Percentiles rank a stretch among this genome's conserved stretches.
These are phyloP conservation scores for Mycocentrospora acerina DNA, from an alignment of 2,329 filamentous ascomycete genomes.

Conservation along the genomic window DNA sequence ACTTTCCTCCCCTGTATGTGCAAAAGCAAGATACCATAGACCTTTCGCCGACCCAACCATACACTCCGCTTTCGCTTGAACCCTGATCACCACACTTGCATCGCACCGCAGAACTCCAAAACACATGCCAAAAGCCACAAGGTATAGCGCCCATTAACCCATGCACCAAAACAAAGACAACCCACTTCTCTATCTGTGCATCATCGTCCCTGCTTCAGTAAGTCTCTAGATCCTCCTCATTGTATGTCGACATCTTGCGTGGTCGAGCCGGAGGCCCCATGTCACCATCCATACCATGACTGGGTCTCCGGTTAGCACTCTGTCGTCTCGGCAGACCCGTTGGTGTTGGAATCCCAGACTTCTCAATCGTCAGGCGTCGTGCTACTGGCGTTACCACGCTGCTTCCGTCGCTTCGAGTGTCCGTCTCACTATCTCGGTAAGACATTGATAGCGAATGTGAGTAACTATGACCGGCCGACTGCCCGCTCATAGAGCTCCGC, in stretches of 20 bases:
- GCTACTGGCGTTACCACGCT: constrained; percentile 47
- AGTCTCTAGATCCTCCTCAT: constrained; percentile 56
- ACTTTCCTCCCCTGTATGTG: background rate
- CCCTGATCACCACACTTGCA: constrained; percentile 1
- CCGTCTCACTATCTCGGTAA: constrained; percentile 54
- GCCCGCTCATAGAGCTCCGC: constrained; percentile 69
- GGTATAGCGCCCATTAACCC: constrained; percentile 22
- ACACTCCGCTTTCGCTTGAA: background rate
- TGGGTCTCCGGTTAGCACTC: constrained; percentile 48
- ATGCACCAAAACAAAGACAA: constrained; percentile 14
- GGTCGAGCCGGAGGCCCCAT: constrained; percentile 51
- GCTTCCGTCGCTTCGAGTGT: constrained; percentile 38
- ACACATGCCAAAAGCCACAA: constrained; percentile 12
- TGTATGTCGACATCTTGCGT: constrained; percentile 52
- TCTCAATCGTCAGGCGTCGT: constrained; percentile 47
- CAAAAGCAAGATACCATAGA: background rate
- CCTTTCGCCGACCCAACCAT: too few species aligned
- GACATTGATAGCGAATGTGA: constrained; percentile 35
- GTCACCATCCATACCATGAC: constrained; percentile 44
- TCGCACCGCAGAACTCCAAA: constrained; percentile 11
- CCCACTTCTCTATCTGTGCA: constrained; percentile 8
- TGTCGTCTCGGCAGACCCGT: constrained; percentile 53
- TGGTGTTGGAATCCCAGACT: constrained; percentile 54
- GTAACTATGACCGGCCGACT: constrained; percentile 42
- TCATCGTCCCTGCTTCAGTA: constrained; percentile 47